phyloP scores from a whole-genome alignment of 2,329 filamentous ascomycete genomes.

The Phoma herbarum region DNA sequence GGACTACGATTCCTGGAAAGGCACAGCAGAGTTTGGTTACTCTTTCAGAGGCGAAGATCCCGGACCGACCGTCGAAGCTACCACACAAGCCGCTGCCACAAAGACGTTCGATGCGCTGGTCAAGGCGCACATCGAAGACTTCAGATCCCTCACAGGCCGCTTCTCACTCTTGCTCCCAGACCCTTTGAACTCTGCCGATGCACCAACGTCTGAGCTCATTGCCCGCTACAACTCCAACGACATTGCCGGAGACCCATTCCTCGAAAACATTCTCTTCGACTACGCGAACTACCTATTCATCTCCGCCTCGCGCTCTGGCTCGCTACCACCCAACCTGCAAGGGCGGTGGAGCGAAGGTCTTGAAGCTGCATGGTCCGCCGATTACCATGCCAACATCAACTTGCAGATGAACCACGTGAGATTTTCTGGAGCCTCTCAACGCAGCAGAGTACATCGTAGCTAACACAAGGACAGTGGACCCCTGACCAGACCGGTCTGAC shows the following conservation, averaged over 20 bases:
- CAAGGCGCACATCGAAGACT: constrained; percentile 54
- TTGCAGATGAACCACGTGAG: constrained; percentile 65
- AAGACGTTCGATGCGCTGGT: constrained; percentile 48
- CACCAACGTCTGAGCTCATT: constrained; percentile 52
- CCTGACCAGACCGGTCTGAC: constrained; percentile 63
- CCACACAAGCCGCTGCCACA: constrained; percentile 44
- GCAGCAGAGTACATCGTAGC: neutral
- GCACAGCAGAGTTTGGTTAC: constrained; percentile 55
- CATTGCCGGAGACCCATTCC: constrained; percentile 57
- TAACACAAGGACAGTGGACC: constrained; percentile 52
- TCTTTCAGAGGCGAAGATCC: constrained; percentile 62
- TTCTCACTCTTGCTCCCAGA: constrained; percentile 61
- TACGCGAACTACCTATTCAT: constrained; percentile 65
- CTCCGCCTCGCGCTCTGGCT: constrained; percentile 60
- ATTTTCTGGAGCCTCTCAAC: neutral
- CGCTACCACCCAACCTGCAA: constrained; percentile 65
- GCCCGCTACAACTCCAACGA: constrained; percentile 38
- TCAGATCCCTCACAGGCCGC: constrained; percentile 47
- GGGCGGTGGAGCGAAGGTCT: constrained; percentile 63
- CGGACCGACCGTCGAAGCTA: constrained; percentile 47
- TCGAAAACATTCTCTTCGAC: constrained; percentile 64
- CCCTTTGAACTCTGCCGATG: constrained; percentile 49
- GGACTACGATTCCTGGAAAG: constrained; percentile 61
- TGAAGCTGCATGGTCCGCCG: constrained; percentile 60
- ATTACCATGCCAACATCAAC: constrained; percentile 69